These are phyloP conservation scores for Lactarius trivialis DNA, from an alignment of 768 basidiomycete genomes.

Conservation along the genomic window DNA sequence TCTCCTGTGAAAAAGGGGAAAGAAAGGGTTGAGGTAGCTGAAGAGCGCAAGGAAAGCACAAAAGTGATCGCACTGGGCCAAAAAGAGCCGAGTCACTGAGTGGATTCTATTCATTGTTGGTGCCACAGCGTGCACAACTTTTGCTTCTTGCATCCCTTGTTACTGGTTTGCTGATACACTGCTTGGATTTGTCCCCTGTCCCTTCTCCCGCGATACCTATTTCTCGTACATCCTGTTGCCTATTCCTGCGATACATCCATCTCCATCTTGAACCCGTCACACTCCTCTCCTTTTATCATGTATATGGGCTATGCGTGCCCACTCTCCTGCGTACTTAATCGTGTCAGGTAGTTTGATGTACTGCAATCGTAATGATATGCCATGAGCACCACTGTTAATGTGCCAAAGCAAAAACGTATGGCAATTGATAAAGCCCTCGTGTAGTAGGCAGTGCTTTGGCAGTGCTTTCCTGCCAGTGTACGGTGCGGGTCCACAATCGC, in stretches of 20 bases:
- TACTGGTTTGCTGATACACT: slow-evolving; percentile 9
- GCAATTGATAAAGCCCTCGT: neutral
- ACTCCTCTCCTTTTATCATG: neutral
- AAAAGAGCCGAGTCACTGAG: neutral
- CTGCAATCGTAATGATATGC: slow-evolving; percentile 1
- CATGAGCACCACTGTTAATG: neutral
- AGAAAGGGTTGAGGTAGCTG: neutral
- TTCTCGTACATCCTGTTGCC: neutral
- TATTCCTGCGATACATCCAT: slow-evolving; percentile 9
- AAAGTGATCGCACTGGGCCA: neutral
- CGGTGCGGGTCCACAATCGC: too few relatives aligned
- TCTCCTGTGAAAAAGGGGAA: slow-evolving; percentile 4
- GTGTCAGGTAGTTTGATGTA: slow-evolving; percentile 8
- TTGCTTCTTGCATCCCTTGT: neutral
- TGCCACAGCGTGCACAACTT: neutral
- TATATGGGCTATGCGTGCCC: neutral
- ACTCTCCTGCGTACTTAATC: neutral
- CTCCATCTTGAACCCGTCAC: neutral
- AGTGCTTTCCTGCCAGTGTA: too few relatives aligned
- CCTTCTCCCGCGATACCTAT: slow-evolving; percentile 12
- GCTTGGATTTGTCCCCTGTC: slow-evolving; percentile 9
- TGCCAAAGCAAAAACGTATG: neutral
- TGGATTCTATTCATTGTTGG: neutral
- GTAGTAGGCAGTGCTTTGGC: neutral
- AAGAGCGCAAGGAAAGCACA: neutral